phyloP scores from a whole-genome alignment of 1,284 basidiomycete genomes.

The Irpex sp. region DNA sequence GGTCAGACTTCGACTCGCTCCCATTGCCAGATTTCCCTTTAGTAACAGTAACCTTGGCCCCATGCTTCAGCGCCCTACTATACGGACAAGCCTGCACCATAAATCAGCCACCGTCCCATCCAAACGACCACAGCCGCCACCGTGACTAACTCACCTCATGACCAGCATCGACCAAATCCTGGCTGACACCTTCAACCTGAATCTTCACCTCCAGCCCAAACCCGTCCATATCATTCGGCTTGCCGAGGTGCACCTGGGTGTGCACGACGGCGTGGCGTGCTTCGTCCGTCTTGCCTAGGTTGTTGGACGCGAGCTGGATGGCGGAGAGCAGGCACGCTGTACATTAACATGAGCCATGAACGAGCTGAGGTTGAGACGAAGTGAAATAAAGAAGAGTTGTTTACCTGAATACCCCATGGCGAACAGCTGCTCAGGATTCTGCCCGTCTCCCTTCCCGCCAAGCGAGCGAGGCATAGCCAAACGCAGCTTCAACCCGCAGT shows the following conservation, averaged over 20 bases:
- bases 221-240: conserved; percentile 49
- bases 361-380: neutral
- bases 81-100: conserved; percentile 61
- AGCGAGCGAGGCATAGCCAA: conserved; percentile 35
- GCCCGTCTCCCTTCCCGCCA: conserved; percentile 38
- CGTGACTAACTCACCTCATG: conserved; percentile 49
- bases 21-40: conserved; percentile 14
- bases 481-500: conserved; percentile 30
- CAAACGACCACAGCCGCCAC: neutral
- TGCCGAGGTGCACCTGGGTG: conserved; percentile 57
- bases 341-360: neutral
- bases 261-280: conserved; percentile 58
- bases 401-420: conserved; percentile 37
- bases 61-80: conserved; percentile 58
- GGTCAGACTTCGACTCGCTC: no score
- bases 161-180: conserved; percentile 57
- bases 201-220: conserved; percentile 68
- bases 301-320: conserved; percentile 53
- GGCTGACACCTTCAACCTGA: conserved; percentile 65
- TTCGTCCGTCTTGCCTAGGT: conserved; percentile 50
- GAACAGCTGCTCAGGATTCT: conserved; percentile 43
- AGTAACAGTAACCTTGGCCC: conserved; percentile 51
- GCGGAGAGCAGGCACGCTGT: conserved; percentile 70
- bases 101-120: neutral
- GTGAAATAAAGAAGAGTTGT: neutral